Conservation (phyloP, 1,284 basidiomycete genomes). For the Papiliotrema laurentii region DNA sequence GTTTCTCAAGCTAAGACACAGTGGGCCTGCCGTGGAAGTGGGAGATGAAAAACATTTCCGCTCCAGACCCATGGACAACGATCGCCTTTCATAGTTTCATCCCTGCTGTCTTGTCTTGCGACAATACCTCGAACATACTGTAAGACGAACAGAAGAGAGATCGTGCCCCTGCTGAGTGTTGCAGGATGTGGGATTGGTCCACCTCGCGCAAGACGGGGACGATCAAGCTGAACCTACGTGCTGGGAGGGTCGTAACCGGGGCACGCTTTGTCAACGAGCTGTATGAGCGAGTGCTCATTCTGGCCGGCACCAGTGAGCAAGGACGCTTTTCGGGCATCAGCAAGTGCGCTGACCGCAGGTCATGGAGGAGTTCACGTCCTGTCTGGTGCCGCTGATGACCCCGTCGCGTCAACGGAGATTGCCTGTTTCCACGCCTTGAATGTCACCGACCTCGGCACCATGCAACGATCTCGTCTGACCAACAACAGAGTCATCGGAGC, state of each 20-base stretch:
- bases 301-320: conserved; percentile 31
- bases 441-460: no score
- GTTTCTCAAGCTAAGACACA: background rate
- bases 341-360: conserved; percentile 9
- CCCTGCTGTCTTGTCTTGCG: conserved; percentile 24
- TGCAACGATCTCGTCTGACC: no score
- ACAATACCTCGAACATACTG: conserved; percentile 22
- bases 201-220: conserved; percentile 22
- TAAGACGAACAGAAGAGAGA: conserved; percentile 4
- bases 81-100: conserved; percentile 31
- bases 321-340: background rate
- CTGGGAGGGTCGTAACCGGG: conserved; percentile 13
- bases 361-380: conserved; percentile 34
- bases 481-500: conserved; percentile 18
- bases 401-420: conserved; percentile 19
- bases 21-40: conserved; percentile 38
- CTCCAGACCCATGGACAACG: conserved; percentile 29
- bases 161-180: background rate
- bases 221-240: conserved; percentile 17
- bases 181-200: conserved; percentile 32
- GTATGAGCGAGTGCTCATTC: conserved; percentile 24
- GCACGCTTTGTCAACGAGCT: conserved; percentile 37
- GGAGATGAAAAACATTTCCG: conserved; percentile 28
- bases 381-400: conserved; percentile 18
- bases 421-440: conserved; percentile 29